Evolutionary conservation across 1,139 yeast genomes (phyloP).

Genomic region (Geotrichum carabidarum): DNA sequence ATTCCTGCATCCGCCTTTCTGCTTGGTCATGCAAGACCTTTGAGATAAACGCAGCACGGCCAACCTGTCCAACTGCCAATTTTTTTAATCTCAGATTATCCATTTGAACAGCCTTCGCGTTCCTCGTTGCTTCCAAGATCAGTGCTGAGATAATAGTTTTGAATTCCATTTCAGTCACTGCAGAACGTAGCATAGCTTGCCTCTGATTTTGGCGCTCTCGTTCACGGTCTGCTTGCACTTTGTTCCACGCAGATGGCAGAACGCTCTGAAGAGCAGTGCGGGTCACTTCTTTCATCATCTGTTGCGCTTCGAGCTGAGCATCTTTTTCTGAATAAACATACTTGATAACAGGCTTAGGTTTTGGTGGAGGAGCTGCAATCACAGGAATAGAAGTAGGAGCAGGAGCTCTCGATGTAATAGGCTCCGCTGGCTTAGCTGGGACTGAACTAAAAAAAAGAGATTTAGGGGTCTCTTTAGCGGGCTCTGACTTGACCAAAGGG

Average conservation of each 20-base stretch:
- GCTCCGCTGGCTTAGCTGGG: background rate
- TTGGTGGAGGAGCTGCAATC: constrained; percentile 7
- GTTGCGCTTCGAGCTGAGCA: constrained; percentile 7
- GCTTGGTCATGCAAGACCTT: constrained; percentile 24
- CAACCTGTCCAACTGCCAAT: constrained; percentile 16
- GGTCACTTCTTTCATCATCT: constrained; percentile 8
- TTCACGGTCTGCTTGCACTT: constrained; percentile 9
- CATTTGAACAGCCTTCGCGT: constrained; percentile 25
- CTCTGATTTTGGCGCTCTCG: constrained; percentile 10
- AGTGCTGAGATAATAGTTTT: constrained; percentile 10
- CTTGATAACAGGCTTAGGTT: constrained; percentile 10
- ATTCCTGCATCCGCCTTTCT: constrained; percentile 25
- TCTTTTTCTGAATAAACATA: constrained; percentile 23
- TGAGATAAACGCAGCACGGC: constrained; percentile 23
- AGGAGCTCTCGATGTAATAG: background rate
- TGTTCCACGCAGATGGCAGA: constrained; percentile 10
- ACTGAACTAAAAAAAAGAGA: background rate
- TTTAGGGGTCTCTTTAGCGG: background rate
- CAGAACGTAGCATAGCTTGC: background rate
- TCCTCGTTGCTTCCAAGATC: constrained; percentile 24
- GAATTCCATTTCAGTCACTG: constrained; percentile 2
- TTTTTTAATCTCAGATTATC: constrained; percentile 16
- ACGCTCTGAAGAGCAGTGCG: background rate
- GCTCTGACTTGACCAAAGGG: background rate
- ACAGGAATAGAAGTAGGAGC: background rate